A percentile compares a stretch with the other conserved stretches of the same genome.
phyloP scores from a whole-genome alignment of 2,329 filamentous ascomycete species.

The Seiridium cupressi region DNA sequence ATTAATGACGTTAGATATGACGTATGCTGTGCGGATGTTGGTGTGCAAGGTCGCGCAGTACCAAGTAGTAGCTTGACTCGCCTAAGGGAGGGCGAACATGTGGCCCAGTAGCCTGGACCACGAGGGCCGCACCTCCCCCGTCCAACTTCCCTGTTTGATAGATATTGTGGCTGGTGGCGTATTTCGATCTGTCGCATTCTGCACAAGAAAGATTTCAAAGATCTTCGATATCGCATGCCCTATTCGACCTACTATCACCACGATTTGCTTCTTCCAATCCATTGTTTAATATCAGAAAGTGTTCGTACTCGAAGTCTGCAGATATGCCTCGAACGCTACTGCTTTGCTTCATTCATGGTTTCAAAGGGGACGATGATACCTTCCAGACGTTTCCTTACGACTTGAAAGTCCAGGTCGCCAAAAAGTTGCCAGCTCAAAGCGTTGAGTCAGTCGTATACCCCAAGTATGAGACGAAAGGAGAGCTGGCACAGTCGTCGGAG shows the following conservation, averaged over 20 bases:
- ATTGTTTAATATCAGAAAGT: background rate
- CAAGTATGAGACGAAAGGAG: slow-evolving; percentile 70
- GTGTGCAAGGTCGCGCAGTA: slow-evolving; percentile 13
- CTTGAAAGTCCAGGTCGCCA: slow-evolving; percentile 55
- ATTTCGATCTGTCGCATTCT: background rate
- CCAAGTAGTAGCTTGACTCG: background rate
- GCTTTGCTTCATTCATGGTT: slow-evolving; percentile 74
- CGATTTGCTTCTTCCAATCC: background rate
- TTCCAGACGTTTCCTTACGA: slow-evolving; percentile 66
- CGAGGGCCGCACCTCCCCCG: background rate
- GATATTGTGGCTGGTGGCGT: slow-evolving; percentile 8
- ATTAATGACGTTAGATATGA: slow-evolving; percentile 21
- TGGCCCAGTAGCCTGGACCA: background rate
- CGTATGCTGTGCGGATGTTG: slow-evolving; percentile 11
- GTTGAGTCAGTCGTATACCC: slow-evolving; percentile 66
- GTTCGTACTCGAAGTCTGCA: background rate
- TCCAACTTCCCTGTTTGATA: slow-evolving; percentile 9
- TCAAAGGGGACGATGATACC: slow-evolving; percentile 71
- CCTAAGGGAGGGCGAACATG: background rate
- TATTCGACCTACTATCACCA: background rate
- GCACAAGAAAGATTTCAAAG: background rate
- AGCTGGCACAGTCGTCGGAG: slow-evolving; percentile 50
- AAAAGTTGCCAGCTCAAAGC: slow-evolving; percentile 58
- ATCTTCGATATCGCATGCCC: background rate
- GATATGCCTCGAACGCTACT: slow-evolving; percentile 56